phyloP scores from a whole-genome alignment of 257 asterid genomes.

The Petrea volubilis region DNA sequence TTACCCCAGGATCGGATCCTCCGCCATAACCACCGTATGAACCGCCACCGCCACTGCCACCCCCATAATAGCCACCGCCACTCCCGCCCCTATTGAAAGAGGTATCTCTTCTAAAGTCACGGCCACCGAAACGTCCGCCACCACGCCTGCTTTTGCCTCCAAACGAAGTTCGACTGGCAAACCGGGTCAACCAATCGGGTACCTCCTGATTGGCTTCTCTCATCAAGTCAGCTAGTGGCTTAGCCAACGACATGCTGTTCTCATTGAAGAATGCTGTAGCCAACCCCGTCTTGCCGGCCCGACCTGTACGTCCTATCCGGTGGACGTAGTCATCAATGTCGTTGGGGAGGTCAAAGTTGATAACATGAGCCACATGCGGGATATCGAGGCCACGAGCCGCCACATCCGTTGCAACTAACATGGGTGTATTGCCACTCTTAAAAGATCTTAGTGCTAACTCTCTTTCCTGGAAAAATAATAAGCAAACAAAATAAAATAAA shows the following conservation, averaged over 20 bases:
- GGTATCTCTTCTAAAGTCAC: slow-evolving; percentile 74
- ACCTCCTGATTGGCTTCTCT: slow-evolving; percentile 86
- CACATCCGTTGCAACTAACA: slow-evolving; percentile 89
- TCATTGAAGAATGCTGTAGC: slow-evolving; percentile 92
- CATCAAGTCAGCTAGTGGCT: slow-evolving; percentile 71
- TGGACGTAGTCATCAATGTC: slow-evolving; percentile 89
- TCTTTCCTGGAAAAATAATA: slow-evolving; percentile 56
- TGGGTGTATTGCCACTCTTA: slow-evolving; percentile 81
- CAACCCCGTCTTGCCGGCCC: slow-evolving; percentile 85
- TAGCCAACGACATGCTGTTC: slow-evolving; percentile 62
- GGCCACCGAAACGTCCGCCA: slow-evolving; percentile 75
- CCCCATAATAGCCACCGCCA: slow-evolving; percentile 42
- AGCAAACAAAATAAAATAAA: too few species aligned
- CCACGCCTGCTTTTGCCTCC: slow-evolving; percentile 69
- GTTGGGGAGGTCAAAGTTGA: slow-evolving; percentile 86
- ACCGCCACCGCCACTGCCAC: slow-evolving; percentile 40
- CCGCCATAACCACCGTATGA: slow-evolving; percentile 37
- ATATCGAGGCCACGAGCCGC: slow-evolving; percentile 96
- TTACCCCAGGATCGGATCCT: slow-evolving; percentile 43
- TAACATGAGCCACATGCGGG: slow-evolving; percentile 78
- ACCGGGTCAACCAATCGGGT: slow-evolving; percentile 80
- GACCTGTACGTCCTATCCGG: slow-evolving; percentile 88
- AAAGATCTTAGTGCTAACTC: slow-evolving; percentile 79
- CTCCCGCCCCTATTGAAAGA: slow-evolving; percentile 47
- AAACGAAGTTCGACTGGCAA: slow-evolving; percentile 60